Percentiles rank a stretch among this genome's conserved stretches.
Evolutionary conservation across 371 early-diverging fungal species (phyloP).

Genomic region (Smittium mucronatum): DNA sequence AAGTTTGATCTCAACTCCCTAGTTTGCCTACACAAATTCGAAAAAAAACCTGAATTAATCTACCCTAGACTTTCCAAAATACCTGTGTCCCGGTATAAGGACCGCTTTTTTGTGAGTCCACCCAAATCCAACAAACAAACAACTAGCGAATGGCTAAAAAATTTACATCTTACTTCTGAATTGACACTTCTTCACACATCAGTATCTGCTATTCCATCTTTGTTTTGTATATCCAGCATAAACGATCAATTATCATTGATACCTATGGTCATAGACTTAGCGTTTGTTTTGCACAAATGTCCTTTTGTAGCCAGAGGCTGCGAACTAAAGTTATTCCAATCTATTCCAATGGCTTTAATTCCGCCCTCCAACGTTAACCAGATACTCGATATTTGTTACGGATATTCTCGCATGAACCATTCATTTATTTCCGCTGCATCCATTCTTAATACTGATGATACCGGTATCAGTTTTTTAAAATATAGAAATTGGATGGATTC

Average conservation of each 20-base stretch:
- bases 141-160: slow-evolving; percentile 10
- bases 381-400: background rate
- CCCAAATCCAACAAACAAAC: background rate
- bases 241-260: background rate
- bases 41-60: background rate
- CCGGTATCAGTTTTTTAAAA: background rate
- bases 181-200: background rate
- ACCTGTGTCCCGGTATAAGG: background rate
- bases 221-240: background rate
- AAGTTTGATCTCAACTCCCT: background rate
- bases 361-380: background rate
- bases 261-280: background rate
- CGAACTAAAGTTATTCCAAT: slow-evolving; percentile 3
- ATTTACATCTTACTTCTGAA: slow-evolving; percentile 5
- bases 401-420: background rate
- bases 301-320: slow-evolving; percentile 3
- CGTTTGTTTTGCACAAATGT: background rate
- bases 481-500: background rate
- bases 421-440: background rate
- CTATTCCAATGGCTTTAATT: background rate
- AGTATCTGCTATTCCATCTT: slow-evolving; percentile 1
- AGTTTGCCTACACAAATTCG: background rate
- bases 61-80: background rate
- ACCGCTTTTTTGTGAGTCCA: background rate
- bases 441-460: background rate